Conservation (phyloP, 2,329 filamentous ascomycete species). For the Helminthosporium solani region DNA sequence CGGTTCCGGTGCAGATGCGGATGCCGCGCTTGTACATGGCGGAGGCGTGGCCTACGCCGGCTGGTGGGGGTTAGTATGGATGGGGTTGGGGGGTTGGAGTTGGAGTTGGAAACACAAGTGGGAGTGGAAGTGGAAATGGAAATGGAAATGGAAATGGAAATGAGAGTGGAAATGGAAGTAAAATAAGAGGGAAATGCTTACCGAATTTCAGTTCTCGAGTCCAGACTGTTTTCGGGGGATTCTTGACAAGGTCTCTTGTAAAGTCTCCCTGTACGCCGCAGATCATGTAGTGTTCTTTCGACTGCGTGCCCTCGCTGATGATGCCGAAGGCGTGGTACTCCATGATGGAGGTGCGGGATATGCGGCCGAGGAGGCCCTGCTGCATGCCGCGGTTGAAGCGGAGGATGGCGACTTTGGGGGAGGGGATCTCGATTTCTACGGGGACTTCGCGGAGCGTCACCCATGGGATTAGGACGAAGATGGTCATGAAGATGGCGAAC, state of each 20-base stretch:
- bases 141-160: too few species aligned
- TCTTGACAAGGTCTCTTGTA: conserved; percentile 32
- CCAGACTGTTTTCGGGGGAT: conserved; percentile 38
- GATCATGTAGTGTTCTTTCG: conserved; percentile 37
- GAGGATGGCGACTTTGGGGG: conserved; percentile 38
- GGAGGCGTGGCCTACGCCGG: conserved; percentile 37
- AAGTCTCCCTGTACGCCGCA: conserved; percentile 43
- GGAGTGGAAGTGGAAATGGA: too few species aligned
- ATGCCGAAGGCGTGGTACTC: conserved; percentile 42
- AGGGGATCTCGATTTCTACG: conserved; percentile 38
- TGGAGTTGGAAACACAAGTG: too few species aligned
- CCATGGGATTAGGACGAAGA: conserved; percentile 39
- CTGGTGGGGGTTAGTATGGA: conserved; percentile 23
- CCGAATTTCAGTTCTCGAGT: conserved; percentile 39
- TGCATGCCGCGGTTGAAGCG: conserved; percentile 40
- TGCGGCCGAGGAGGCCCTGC: conserved; percentile 37
- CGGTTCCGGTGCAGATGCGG: conserved; percentile 38
- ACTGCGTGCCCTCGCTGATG: conserved; percentile 36
- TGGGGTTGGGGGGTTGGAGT: not conserved
- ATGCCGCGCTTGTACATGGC: conserved; percentile 41
- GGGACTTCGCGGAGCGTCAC: conserved; percentile 38
- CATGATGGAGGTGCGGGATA: conserved; percentile 40
- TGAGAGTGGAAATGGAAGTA: not conserved
- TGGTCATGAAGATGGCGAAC: conserved; percentile 41
- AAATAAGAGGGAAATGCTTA: conserved; percentile 13